phyloP scores from a whole-genome alignment of 495 filamentous ascomycete genomes.

The Hypoxylon crocopeplum region DNA sequence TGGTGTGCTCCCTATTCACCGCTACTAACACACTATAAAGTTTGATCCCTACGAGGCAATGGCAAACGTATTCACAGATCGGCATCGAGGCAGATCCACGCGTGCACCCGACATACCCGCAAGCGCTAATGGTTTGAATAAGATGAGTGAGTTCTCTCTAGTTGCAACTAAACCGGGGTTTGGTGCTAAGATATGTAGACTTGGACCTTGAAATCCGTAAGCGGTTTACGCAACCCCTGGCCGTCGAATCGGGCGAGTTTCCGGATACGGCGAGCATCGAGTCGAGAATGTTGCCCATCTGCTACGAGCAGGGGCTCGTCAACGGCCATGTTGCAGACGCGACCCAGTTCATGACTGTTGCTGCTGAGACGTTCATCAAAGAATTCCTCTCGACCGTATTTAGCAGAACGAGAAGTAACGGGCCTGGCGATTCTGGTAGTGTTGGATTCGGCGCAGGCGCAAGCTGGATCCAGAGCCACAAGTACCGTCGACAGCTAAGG shows the following conservation, averaged over 20 bases:
- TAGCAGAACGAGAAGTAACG: conserved; percentile 78
- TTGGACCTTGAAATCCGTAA: conserved; percentile 93
- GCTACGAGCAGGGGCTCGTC: conserved; percentile 88
- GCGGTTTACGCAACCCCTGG: conserved; percentile 85
- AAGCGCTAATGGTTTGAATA: conserved; percentile 81
- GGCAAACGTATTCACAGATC: conserved; percentile 70
- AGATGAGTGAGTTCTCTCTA: conserved; percentile 75
- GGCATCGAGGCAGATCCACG: conserved; percentile 71
- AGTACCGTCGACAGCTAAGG: conserved; percentile 74
- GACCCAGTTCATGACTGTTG: conserved; percentile 85
- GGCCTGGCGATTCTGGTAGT: conserved; percentile 63
- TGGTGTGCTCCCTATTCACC: neutral
- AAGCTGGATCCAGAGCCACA: conserved; percentile 78
- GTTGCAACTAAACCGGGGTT: neutral
- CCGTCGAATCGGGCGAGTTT: conserved; percentile 90
- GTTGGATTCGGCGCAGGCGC: conserved; percentile 66
- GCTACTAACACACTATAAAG: conserved; percentile 46
- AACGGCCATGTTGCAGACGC: conserved; percentile 73
- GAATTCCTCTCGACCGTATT: conserved; percentile 82
- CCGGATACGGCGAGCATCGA: conserved; percentile 81
- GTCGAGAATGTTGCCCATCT: conserved; percentile 89
- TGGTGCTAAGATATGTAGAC: conserved; percentile 55
- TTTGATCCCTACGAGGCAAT: conserved; percentile 70
- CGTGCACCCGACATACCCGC: conserved; percentile 77
- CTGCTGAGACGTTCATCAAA: conserved; percentile 91